Base-by-base conservation (phyloP, 371 early-diverging fungal species). In the Zopfochytrium polystomum region DNA sequence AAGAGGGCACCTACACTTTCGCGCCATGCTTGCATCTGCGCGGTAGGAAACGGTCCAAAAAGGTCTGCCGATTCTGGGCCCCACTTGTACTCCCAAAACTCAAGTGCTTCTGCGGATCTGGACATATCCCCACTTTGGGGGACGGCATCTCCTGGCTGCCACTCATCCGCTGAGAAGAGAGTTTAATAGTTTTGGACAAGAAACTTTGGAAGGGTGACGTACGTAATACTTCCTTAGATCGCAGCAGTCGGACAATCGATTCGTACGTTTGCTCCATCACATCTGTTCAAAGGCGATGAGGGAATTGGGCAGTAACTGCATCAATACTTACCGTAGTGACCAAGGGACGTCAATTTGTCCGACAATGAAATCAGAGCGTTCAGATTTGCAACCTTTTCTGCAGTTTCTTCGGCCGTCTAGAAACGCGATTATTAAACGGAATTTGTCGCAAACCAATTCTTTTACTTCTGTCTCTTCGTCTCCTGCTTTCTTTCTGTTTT, bases 191-290 rank as follows among this genome's bases (percentile, higher is more conserved):
- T n/a, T n/a, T n/a, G n/a, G n/a, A n/a, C n/a, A n/a, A n/a, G n/a
- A n/a, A n/a, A n/a, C n/a, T n/a, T n/a, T n/a, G n/a, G n/a, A n/a
- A n/a, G n/a, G n/a, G n/a, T n/a, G n/a, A n/a, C n/a, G n/a, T n/a
- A n/a, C n/a, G n/a, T n/a, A n/a, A n/a, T n/a, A n/a, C n/a, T n/a
- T n/a, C n/a, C n/a, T n/a, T 81, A 26, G 70, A 62, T 34, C 92
- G 83, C 54, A 90, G 77, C 42, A 73, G 64, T 20, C 90, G 84
- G 9, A 90, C 84, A 31, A 88, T 77, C 7, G 81, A 83, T 66
- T 92, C 93, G 64, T 86, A 89, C 0, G 86, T 83, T 45, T 85
- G 83, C 23, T 90, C 87, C 53, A 90, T 90, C 25, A 88, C 78
- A 45, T 83, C 79, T 75, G 51, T 22, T 32, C 9, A 42, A 29